Evolutionary conservation across 1,284 basidiomycete species (phyloP).

Genomic region (Butyriboletus appendiculatus): DNA sequence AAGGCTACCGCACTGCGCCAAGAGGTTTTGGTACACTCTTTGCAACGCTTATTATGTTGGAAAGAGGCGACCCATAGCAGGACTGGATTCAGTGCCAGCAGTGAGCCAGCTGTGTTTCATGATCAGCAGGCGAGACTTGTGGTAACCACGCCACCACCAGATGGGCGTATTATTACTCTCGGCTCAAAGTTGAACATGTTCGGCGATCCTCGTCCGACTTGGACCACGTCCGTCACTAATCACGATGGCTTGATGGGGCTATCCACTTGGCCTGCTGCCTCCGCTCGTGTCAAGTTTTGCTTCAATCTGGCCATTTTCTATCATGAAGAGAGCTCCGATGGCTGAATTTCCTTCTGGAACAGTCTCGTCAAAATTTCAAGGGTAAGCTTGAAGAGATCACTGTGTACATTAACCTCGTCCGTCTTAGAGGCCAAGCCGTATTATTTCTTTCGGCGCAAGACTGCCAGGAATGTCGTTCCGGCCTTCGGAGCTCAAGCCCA

Average conservation of each 20-base stretch:
- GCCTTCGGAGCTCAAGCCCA: not conserved
- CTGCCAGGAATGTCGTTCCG: not conserved
- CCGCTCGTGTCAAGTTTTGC: not conserved
- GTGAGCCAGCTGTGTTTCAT: not conserved
- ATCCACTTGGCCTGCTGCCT: not conserved
- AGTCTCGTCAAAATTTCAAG: not conserved
- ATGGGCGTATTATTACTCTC: not conserved
- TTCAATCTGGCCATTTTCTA: not conserved
- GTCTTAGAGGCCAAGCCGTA: not conserved
- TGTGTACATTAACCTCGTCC: not conserved
- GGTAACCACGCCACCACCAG: not conserved
- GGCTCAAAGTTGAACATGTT: constrained; percentile 18
- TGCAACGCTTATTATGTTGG: not conserved
- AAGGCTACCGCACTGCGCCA: not conserved
- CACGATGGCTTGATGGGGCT: not conserved
- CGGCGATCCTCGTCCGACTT: constrained; percentile 11
- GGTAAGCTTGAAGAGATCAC: not conserved
- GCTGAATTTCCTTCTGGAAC: not conserved
- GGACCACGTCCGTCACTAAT: not conserved
- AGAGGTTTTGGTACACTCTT: not conserved
- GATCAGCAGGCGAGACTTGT: not conserved
- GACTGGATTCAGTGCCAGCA: not conserved
- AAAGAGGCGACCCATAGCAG: not conserved
- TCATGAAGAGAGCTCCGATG: not conserved
- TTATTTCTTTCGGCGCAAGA: not conserved